These are phyloP conservation scores for Sugiyamaella mastotermitis DNA, from an alignment of 805 yeast species.

Conservation along the genomic window DNA sequence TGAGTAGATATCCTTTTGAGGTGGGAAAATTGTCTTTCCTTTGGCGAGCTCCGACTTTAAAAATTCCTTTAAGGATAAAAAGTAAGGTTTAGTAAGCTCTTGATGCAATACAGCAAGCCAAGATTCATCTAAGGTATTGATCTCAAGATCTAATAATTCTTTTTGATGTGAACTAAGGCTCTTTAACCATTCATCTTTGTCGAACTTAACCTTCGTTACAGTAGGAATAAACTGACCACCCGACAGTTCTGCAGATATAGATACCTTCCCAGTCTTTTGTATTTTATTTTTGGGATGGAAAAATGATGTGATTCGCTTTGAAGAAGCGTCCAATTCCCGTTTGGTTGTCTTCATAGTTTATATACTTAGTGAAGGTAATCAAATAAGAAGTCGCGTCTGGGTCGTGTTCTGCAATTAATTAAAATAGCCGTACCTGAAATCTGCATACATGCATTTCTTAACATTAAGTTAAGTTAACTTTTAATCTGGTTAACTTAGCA, in stretches of 20 bases:
- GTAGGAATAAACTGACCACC: slow-evolving; percentile 6
- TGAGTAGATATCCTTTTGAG: slow-evolving; percentile 68
- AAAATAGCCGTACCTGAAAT: no score
- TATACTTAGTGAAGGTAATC: no score
- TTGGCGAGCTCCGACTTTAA: slow-evolving; percentile 41
- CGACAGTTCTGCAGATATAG: slow-evolving; percentile 5
- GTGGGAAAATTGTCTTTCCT: slow-evolving; percentile 67
- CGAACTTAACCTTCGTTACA: slow-evolving; percentile 28
- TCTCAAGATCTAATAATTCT: slow-evolving; percentile 52
- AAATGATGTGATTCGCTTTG: slow-evolving; percentile 14
- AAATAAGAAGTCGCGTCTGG: no score
- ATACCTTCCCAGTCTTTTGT: slow-evolving; percentile 4
- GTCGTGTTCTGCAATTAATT: no score
- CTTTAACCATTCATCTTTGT: slow-evolving; percentile 47
- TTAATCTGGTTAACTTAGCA: no score
- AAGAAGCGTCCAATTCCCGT: slow-evolving; percentile 16
- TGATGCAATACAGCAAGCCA: slow-evolving; percentile 69
- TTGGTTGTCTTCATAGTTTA: slow-evolving; percentile 13
- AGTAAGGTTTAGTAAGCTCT: slow-evolving; percentile 82
- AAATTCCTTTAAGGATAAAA: slow-evolving; percentile 63
- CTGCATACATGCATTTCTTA: no score
- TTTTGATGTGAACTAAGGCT: slow-evolving; percentile 43
- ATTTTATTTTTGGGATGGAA: slow-evolving; percentile 14
- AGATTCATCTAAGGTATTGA: slow-evolving; percentile 59
- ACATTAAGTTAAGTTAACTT: no score